These are phyloP conservation scores for Claviceps quebecensis DNA, from an alignment of 2,329 filamentous ascomycete genomes.

Conservation along the genomic window DNA sequence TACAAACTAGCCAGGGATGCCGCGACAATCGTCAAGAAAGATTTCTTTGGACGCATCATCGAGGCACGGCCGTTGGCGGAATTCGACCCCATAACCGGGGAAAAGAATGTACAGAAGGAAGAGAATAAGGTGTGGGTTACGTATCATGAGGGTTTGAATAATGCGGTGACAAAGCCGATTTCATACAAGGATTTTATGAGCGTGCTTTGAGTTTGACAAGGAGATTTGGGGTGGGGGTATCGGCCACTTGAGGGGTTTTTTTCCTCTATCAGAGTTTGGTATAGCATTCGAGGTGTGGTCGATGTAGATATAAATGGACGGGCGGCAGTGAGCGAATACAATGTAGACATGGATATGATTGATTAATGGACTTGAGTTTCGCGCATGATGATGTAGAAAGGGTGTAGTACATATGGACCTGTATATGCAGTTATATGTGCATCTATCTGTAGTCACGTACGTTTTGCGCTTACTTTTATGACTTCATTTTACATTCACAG, in stretches of 20 bases:
- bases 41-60: slow-evolving; percentile 75
- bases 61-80: slow-evolving; percentile 25
- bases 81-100: slow-evolving; percentile 24
- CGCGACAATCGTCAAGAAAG: slow-evolving; percentile 43
- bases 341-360: no score
- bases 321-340: no score
- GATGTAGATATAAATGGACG: no score
- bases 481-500: no score
- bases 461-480: no score
- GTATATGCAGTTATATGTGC: not conserved
- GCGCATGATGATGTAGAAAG: no score
- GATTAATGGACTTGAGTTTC: no score
- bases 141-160: slow-evolving; percentile 81
- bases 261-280: not conserved
- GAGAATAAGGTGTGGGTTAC: slow-evolving; percentile 66
- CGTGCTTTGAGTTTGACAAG: slow-evolving; percentile 32
- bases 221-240: not conserved
- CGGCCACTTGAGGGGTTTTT: not conserved
- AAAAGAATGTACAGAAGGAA: slow-evolving; percentile 25
- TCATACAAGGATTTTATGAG: slow-evolving; percentile 65
- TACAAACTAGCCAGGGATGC: slow-evolving; percentile 27
- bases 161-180: slow-evolving; percentile 81
- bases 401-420: not conserved
- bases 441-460: no score
- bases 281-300: not conserved